phyloP scores from a whole-genome alignment of 164 flowering plant species.

The Magnolia officinalis region DNA sequence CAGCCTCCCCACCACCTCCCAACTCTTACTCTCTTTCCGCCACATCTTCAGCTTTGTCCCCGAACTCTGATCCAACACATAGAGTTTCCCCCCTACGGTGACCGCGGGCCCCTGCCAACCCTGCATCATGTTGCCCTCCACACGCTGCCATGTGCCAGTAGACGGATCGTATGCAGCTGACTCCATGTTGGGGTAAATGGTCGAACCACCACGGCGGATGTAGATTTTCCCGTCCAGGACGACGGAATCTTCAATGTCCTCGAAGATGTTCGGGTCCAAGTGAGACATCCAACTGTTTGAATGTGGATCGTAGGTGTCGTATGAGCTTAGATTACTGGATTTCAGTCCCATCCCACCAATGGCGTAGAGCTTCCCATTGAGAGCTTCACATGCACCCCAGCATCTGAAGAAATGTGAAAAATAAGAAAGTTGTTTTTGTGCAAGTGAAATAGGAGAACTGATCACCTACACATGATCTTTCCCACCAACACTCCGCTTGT shows the following conservation, averaged over 20 bases:
- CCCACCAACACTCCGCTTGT: too few relatives aligned
- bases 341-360: conserved; percentile 63
- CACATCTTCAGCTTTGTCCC: conserved; percentile 77
- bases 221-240: conserved; percentile 66
- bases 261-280: conserved; percentile 43
- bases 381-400: conserved; percentile 59
- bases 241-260: conserved; percentile 60
- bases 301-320: conserved; percentile 58
- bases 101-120: conserved; percentile 86
- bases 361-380: conserved; percentile 54
- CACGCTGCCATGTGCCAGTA: conserved; percentile 51
- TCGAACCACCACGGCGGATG: conserved; percentile 38
- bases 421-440: too few relatives aligned
- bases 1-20: conserved; percentile 66
- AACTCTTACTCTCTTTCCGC: conserved; percentile 47
- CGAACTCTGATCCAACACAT: conserved; percentile 69
- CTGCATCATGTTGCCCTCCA: conserved; percentile 50
- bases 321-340: conserved; percentile 47
- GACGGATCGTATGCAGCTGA: conserved; percentile 54
- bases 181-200: conserved; percentile 31
- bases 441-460: too few relatives aligned
- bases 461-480: too few relatives aligned
- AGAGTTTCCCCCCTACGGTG: conserved; percentile 55
- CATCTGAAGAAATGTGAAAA: conserved; percentile 39
- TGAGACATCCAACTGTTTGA: conserved; percentile 43